Conservation (phyloP, 768 basidiomycete species). For the Hygrophoropsis aurantiaca region DNA sequence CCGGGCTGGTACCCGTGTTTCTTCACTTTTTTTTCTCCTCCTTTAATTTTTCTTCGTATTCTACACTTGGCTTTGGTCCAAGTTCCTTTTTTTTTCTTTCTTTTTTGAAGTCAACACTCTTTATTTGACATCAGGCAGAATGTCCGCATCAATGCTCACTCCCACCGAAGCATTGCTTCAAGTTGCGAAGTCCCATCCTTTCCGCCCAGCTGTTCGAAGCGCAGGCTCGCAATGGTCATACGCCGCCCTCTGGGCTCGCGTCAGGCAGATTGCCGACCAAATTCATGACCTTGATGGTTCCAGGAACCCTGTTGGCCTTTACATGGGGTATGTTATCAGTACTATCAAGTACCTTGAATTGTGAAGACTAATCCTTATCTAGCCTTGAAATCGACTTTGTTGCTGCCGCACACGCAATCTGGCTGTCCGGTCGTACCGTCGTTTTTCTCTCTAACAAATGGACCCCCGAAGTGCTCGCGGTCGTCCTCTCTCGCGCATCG, state of each 20-base stretch:
- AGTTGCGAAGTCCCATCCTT: constrained; percentile 27
- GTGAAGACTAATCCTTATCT: neutral
- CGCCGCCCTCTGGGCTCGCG: constrained; percentile 30
- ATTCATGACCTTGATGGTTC: constrained; percentile 14
- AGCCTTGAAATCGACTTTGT: constrained; percentile 31
- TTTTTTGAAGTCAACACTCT: no score
- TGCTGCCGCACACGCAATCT: constrained; percentile 29
- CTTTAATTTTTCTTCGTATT: neutral
- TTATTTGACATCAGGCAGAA: constrained; percentile 6
- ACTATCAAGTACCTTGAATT: no score
- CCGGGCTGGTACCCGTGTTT: constrained; percentile 19
- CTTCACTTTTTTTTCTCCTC: neutral
- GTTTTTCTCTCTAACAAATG: constrained; percentile 30
- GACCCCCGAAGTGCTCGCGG: constrained; percentile 24
- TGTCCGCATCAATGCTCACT: constrained; percentile 18
- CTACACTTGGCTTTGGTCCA: constrained; percentile 5
- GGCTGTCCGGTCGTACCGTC: constrained; percentile 24
- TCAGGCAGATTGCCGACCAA: constrained; percentile 22
- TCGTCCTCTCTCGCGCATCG: constrained; percentile 19
- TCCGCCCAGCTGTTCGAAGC: constrained; percentile 17
- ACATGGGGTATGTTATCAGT: constrained; percentile 20
- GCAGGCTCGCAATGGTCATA: constrained; percentile 25
- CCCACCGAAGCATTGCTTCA: constrained; percentile 31
- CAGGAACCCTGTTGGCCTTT: constrained; percentile 22
- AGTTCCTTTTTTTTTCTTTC: neutral